Conservation (phyloP, 495 filamentous ascomycete species). For the Annulohypoxylon nitens region DNA sequence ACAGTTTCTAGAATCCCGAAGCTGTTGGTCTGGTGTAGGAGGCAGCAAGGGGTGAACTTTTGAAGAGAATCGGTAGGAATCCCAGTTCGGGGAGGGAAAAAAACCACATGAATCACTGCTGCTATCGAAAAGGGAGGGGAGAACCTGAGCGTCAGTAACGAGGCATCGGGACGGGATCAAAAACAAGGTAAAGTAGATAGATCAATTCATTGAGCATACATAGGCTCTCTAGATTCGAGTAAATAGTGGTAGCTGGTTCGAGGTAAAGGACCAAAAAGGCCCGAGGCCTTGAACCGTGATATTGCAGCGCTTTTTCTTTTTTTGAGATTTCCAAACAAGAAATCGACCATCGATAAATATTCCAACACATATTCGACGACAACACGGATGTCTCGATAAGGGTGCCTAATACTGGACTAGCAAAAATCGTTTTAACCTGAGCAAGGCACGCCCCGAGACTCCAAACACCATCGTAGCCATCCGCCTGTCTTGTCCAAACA, state of each 20-base stretch:
- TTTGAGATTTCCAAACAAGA: conserved; percentile 39
- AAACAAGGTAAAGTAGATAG: conserved; percentile 34
- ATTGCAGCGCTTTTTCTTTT: conserved; percentile 34
- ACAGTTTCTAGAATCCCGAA: conserved; percentile 18
- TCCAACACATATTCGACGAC: conserved; percentile 35
- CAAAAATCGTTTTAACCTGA: conserved; percentile 31
- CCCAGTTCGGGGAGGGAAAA: neutral
- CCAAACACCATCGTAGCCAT: conserved; percentile 51
- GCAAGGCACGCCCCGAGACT: conserved; percentile 48
- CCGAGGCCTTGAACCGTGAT: conserved; percentile 28
- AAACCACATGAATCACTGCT: neutral
- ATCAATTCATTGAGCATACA: conserved; percentile 45
- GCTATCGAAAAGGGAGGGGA: neutral
- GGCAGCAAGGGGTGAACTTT: conserved; percentile 19
- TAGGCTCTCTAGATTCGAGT: conserved; percentile 41
- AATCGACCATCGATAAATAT: conserved; percentile 38
- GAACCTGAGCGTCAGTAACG: neutral
- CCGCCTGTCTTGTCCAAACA: conserved; percentile 47
- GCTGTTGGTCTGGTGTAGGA: conserved; percentile 18
- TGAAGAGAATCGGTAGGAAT: neutral
- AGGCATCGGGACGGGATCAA: neutral
- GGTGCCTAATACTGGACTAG: conserved; percentile 28
- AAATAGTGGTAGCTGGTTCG: conserved; percentile 37
- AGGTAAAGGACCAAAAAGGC: conserved; percentile 27
- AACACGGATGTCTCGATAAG: conserved; percentile 28